Evolutionary conservation across 768 basidiomycete genomes (phyloP), one percentile per base, ranked within the genome.

Genomic region (Boletus eberwhitei): DNA sequence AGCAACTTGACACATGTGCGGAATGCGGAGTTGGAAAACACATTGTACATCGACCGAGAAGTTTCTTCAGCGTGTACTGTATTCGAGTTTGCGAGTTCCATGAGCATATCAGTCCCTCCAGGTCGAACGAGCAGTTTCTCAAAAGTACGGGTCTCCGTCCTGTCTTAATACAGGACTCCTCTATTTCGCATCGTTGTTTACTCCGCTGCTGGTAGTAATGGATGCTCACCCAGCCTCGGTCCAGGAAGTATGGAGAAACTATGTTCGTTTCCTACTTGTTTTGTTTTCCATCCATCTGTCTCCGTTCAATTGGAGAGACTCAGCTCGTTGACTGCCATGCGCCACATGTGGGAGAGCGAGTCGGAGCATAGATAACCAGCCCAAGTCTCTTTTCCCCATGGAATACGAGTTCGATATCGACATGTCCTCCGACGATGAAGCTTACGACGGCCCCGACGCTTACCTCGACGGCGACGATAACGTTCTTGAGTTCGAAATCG

Each of bases 401-500:
- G 48, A 53, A 13, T 60, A 64, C 60, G 61, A 66, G 13, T 58
- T 61, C 29, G 51, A 64, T 38, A 54, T 58, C 40, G 58, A 60
- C 49, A 44, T 59, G 47, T 48, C 53, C 22, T 31, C 34, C 35
- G 66, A 73, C 21, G 72, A 70, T 8, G 71, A 69, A 32, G 70
- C 53, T 17, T 71, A 64, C 38, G 62, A 69, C 2, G 71, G 72
- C n/a, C 71, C 71, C 8, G 71, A 73, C 39, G 73, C 64, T 41
- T 68, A 68, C 43, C 54, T 71, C 19, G 73, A 73, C 9, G 71
- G 63, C 37, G 71, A 71, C 32, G 69, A 75, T 40, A 65, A 62
- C 40, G 65, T 70, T 32, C 66, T 73, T 26, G 74, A 74, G 19
- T 64, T 75, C 49, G 69, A 73, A 49, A 60, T 59, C 17, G 55